Evolutionary conservation across 148 eudicot species (phyloP), one percentile per base, ranked within the genome.

Genomic region (Salicornia ramosissima): DNA sequence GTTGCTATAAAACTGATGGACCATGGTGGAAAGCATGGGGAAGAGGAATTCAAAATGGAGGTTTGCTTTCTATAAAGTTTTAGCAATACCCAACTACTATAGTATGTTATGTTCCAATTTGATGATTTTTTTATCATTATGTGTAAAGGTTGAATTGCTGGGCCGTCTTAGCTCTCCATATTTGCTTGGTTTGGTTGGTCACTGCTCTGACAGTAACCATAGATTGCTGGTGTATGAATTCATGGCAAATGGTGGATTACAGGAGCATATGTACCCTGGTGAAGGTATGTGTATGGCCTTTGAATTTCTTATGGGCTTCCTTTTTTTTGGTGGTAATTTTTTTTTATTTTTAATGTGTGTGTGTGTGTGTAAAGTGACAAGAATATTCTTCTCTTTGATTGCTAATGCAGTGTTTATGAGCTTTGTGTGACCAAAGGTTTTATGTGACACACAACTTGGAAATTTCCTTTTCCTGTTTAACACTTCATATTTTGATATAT

Each of bases 181-280:
- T 64, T 74, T 93, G 82, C 95, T 93, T 47, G 76, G 84, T 64
- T 81, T 93, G 80, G 76, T 87, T 50, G 98, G 98, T 55, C 89
- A 85, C 81, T 93, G 96, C 57, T 86, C 98, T 0, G 96, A 90
- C 53, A 80, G 80, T 77, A 90, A 76, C 65, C 90, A 83, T 69
- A 93, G 84, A 39, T 73, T 93, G 83, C 75, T 93, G 67, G 96
- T 93, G 11, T 93, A 93, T 62, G 98, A 93, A 78, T 93, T 88
- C 80, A 93, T 93, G 95, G 84, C 88, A 45, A 93, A 93, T 80
- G 98, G 98, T 53, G 96, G 95, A 73, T 81, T 93, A 74, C 98
- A 90, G 74, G 90, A 90, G 68, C 96, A 93, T 71, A 79, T 93
- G 77, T 88, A 90, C 77, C 90, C 88, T 60, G 76, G 81, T 36